phyloP scores from a whole-genome alignment of 1,284 basidiomycete species.

The Trichosporon sp. region DNA sequence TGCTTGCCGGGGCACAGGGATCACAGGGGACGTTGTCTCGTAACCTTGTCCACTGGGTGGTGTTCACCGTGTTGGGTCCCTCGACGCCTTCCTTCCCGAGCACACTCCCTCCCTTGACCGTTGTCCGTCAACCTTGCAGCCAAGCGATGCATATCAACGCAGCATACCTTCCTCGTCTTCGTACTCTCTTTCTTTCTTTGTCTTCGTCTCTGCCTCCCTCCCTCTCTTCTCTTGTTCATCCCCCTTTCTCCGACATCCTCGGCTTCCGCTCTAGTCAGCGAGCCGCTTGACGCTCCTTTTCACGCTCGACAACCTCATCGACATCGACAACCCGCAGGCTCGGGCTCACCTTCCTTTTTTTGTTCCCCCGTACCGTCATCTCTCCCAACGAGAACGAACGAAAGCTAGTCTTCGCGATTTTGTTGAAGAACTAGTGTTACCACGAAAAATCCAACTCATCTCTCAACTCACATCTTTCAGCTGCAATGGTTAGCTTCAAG shows the following conservation, averaged over 20 bases:
- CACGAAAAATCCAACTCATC: background rate
- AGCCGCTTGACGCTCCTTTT: conserved; percentile 6
- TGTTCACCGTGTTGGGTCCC: background rate
- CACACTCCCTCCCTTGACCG: background rate
- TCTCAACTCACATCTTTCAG: background rate
- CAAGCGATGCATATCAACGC: background rate
- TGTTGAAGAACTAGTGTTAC: too few species aligned
- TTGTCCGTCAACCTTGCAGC: too few species aligned
- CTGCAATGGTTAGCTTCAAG: background rate
- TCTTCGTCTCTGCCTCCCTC: background rate
- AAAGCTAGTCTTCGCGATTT: too few species aligned
- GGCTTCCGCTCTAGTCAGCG: background rate
- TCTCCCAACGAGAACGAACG: too few species aligned
- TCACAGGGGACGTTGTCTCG: too few species aligned
- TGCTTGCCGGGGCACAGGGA: too few species aligned
- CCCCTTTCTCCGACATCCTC: background rate
- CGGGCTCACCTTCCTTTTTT: background rate
- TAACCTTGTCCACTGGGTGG: background rate
- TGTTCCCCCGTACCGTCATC: background rate
- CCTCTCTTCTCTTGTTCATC: background rate
- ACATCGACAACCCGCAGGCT: background rate
- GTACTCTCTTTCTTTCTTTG: background rate
- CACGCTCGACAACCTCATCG: background rate
- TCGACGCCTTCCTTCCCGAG: background rate
- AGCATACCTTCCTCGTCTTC: background rate